phyloP scores from a whole-genome alignment of 2,329 filamentous ascomycete genomes.

The Pseudogymnoascus sp. region DNA sequence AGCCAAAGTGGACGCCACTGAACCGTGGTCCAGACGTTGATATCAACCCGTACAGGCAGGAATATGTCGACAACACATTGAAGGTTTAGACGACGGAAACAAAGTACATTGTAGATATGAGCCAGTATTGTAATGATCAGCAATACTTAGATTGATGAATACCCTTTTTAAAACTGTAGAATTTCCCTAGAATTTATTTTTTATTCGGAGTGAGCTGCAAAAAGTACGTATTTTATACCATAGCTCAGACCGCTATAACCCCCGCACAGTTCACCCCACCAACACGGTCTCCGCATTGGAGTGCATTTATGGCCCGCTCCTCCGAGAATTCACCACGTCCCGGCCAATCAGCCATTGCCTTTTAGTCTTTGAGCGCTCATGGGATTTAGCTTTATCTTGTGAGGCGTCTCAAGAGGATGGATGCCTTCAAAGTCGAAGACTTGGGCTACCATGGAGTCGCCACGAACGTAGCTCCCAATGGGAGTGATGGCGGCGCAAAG shows the following conservation, averaged over 20 bases:
- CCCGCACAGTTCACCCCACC: background rate
- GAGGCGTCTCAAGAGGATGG: slow-evolving; percentile 3
- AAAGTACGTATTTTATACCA: background rate
- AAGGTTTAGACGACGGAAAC: background rate
- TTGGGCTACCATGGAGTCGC: background rate
- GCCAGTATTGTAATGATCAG: background rate
- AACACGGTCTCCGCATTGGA: background rate
- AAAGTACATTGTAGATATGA: background rate
- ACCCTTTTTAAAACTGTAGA: background rate
- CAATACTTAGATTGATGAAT: background rate
- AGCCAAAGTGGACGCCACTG: slow-evolving; percentile 95
- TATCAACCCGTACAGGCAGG: slow-evolving; percentile 66
- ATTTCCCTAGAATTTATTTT: background rate
- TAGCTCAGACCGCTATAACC: background rate
- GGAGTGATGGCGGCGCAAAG: background rate
- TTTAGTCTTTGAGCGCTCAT: background rate
- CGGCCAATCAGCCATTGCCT: background rate
- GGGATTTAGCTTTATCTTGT: background rate
- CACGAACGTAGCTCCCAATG: background rate
- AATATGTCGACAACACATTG: slow-evolving; percentile 51
- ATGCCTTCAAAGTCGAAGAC: slow-evolving; percentile 7
- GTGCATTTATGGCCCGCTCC: background rate
- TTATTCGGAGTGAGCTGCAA: background rate
- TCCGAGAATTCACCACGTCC: background rate
- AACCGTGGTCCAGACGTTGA: slow-evolving; percentile 75